Conservation (phyloP, 495 filamentous ascomycete species). For the Penicillium alfredii region DNA sequence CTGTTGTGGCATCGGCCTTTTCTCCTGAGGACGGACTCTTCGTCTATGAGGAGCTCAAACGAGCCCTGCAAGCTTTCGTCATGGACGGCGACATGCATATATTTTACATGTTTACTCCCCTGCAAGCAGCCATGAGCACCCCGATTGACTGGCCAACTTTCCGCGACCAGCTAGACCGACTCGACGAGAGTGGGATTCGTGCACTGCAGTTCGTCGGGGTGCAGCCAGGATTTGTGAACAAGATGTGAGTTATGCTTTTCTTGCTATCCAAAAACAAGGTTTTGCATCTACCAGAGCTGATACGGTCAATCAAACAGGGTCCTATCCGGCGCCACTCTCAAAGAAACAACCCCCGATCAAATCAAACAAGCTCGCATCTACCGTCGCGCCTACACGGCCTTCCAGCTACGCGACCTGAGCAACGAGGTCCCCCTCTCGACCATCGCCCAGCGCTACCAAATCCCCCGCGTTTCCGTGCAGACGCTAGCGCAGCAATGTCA, state of each 20-base stretch:
- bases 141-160: conserved; percentile 70
- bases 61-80: conserved; percentile 67
- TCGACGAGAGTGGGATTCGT: conserved; percentile 67
- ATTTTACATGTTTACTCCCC: conserved; percentile 74
- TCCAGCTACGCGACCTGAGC: conserved; percentile 76
- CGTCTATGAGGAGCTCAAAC: conserved; percentile 61
- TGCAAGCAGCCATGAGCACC: conserved; percentile 42
- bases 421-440: conserved; percentile 68
- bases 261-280: no score
- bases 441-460: conserved; percentile 64
- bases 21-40: conserved; percentile 74
- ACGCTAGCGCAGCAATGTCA: conserved; percentile 68
- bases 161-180: conserved; percentile 58
- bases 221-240: conserved; percentile 62
- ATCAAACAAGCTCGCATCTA: conserved; percentile 59
- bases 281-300: no score
- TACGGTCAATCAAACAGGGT: conserved; percentile 57
- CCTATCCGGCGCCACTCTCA: conserved; percentile 57
- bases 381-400: conserved; percentile 70
- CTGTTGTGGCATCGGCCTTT: conserved; percentile 66
- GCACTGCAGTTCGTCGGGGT: conserved; percentile 66
- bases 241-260: conserved; percentile 48
- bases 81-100: conserved; percentile 84
- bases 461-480: conserved; percentile 65
- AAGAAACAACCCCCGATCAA: conserved; percentile 56